These are phyloP conservation scores for Notholithocarpus densiflorus DNA, from an alignment of 306 rosid genomes.

Conservation along the genomic window DNA sequence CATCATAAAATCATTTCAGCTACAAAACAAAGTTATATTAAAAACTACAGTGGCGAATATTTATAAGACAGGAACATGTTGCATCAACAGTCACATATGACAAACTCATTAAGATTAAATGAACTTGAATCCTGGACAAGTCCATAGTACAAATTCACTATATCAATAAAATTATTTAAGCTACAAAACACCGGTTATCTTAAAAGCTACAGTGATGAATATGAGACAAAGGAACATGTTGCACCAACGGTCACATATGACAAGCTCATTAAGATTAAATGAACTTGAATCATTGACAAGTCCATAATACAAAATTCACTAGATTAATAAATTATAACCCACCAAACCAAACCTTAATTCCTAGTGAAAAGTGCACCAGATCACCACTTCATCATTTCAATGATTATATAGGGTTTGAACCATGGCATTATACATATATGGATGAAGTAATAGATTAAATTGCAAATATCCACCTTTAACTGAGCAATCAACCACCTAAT, in stretches of 20 bases:
- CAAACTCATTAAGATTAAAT: not conserved
- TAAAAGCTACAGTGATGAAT: not conserved
- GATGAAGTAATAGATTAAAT: no score
- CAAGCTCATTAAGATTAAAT: not conserved
- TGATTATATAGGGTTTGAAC: not conserved
- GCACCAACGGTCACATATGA: no score
- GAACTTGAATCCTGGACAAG: not conserved
- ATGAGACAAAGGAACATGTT: not conserved
- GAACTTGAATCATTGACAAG: not conserved
- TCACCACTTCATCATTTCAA: not conserved
- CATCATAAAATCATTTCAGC: not conserved
- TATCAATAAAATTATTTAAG: not conserved
- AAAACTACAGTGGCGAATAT: not conserved
- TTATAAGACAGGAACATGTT: not conserved
- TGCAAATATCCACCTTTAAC: no score
- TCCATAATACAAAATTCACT: not conserved
- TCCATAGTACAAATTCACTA: not conserved
- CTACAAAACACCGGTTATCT: not conserved
- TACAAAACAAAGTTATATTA: not conserved
- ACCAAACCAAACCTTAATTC: no score
- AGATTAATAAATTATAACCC: not conserved
- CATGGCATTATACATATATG: not conserved
- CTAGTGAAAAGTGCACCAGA: not conserved
- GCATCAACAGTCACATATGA: no score
- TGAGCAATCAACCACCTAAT: no score